Evolutionary conservation across 2,329 filamentous ascomycete species (phyloP).

Genomic region (Alternaria arbusti): DNA sequence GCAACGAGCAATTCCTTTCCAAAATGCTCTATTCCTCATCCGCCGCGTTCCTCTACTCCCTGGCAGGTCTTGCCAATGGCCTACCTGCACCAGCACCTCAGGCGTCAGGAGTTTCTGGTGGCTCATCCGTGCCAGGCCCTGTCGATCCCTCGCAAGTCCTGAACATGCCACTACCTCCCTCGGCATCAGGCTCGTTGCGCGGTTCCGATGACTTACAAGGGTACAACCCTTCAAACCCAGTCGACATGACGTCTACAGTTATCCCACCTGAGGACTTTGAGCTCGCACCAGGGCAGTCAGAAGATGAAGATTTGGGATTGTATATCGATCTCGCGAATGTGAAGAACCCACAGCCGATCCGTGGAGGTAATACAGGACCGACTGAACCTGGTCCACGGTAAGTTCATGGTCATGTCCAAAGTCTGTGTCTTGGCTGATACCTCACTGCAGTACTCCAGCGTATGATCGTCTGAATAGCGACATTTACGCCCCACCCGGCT

Average conservation of each 20-base stretch:
- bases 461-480: conserved; percentile 51
- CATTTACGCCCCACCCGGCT: conserved; percentile 47
- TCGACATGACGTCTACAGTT: conserved; percentile 40
- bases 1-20: neutral
- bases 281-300: conserved; percentile 46
- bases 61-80: conserved; percentile 9
- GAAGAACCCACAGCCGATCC: conserved; percentile 51
- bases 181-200: conserved; percentile 45
- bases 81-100: conserved; percentile 10
- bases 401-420: neutral
- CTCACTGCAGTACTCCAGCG: neutral
- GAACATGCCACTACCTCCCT: conserved; percentile 31
- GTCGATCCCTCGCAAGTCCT: conserved; percentile 13
- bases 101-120: neutral
- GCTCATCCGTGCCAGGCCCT: conserved; percentile 1
- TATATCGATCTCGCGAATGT: conserved; percentile 48
- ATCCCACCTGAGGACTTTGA: conserved; percentile 46
- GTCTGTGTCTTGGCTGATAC: rapidly evolving
- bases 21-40: conserved; percentile 3
- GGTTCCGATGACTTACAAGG: conserved; percentile 42
- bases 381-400: conserved; percentile 49
- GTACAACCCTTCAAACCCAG: conserved; percentile 40
- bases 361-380: conserved; percentile 44
- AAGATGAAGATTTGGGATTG: conserved; percentile 47
- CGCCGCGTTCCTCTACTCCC: neutral